phyloP scores from a whole-genome alignment of 192 early-diverging fungal species.

The Backusella parvicylindrica region DNA sequence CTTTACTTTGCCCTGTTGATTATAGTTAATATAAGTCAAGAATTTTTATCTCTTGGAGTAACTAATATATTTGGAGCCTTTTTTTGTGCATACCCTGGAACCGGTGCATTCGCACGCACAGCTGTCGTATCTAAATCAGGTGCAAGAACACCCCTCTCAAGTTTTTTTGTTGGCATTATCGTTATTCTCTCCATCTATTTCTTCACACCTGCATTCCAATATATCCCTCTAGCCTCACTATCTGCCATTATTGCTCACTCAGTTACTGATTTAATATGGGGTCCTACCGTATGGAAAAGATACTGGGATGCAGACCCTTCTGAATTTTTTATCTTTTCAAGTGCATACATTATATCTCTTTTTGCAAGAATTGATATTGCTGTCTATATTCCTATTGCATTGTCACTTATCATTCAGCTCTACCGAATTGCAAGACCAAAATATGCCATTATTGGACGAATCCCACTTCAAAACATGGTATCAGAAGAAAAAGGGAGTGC shows the following conservation, averaged over 20 bases:
- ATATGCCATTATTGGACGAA: conserved; percentile 44
- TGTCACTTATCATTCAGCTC: conserved; percentile 74
- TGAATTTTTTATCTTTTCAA: conserved; percentile 50
- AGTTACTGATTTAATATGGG: conserved; percentile 75
- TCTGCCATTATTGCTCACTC: conserved; percentile 85
- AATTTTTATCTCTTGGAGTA: conserved; percentile 84
- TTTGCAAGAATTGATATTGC: conserved; percentile 62
- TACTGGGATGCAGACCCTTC: conserved; percentile 64
- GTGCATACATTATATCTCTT: conserved; percentile 57
- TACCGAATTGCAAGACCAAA: conserved; percentile 75
- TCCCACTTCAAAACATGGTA: conserved; percentile 9
- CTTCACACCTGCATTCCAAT: conserved; percentile 81
- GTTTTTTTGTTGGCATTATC: conserved; percentile 71
- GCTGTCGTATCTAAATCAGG: conserved; percentile 91
- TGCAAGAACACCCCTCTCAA: conserved; percentile 75
- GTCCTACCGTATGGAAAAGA: conserved; percentile 52
- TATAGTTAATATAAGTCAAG: conserved; percentile 73
- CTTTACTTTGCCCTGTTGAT: neutral
- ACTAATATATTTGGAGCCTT: conserved; percentile 85
- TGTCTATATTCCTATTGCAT: conserved; percentile 74
- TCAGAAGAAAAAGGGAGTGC: neutral
- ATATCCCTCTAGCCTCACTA: conserved; percentile 77
- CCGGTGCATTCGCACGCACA: conserved; percentile 92
- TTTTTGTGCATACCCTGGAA: conserved; percentile 84
- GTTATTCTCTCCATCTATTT: conserved; percentile 82